phyloP scores from a whole-genome alignment of 2,329 filamentous ascomycete species.

The Cordyceps javanica region DNA sequence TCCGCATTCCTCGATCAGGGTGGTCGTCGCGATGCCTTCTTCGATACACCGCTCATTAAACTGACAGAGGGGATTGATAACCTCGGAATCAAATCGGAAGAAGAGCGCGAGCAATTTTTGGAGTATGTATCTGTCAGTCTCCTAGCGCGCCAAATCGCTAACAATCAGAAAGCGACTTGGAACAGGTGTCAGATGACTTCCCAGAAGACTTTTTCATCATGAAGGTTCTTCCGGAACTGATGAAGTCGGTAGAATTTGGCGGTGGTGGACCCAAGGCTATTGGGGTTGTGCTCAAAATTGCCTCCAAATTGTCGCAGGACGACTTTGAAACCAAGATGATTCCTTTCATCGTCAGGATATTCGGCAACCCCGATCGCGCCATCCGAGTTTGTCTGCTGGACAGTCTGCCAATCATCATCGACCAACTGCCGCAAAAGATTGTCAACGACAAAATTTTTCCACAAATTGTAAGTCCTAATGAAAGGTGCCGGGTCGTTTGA shows the following conservation, averaged over 20 bases:
- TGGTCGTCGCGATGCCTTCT: slow-evolving; percentile 74
- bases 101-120: slow-evolving; percentile 79
- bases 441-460: slow-evolving; percentile 98
- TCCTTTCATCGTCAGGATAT: slow-evolving; percentile 80
- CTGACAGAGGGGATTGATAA: slow-evolving; percentile 90
- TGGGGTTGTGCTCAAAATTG: slow-evolving; percentile 81
- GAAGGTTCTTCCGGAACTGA: slow-evolving; percentile 87
- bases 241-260: slow-evolving; percentile 99
- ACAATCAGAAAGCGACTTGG: slow-evolving; percentile 57
- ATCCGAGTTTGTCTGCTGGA: slow-evolving; percentile 88
- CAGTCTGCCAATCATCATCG: slow-evolving; percentile 84
- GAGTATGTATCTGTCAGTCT: slow-evolving; percentile 36
- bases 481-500: too few species aligned
- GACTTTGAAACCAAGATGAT: slow-evolving; percentile 83
- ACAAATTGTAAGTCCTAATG: slow-evolving; percentile 60
- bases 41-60: slow-evolving; percentile 87
- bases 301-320: slow-evolving; percentile 76
- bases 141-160: slow-evolving; percentile 17
- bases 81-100: slow-evolving; percentile 77
- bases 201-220: slow-evolving; percentile 98
- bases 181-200: slow-evolving; percentile 84
- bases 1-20: slow-evolving; percentile 88
- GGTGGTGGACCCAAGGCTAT: slow-evolving; percentile 92
- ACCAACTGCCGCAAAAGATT: slow-evolving; percentile 76
- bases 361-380: slow-evolving; percentile 85